Percentiles rank a stretch among this genome's conserved stretches.
These are phyloP conservation scores for Cutaneotrichosporon sp. DNA, from an alignment of 1,284 basidiomycete species.

Conservation along the genomic window DNA sequence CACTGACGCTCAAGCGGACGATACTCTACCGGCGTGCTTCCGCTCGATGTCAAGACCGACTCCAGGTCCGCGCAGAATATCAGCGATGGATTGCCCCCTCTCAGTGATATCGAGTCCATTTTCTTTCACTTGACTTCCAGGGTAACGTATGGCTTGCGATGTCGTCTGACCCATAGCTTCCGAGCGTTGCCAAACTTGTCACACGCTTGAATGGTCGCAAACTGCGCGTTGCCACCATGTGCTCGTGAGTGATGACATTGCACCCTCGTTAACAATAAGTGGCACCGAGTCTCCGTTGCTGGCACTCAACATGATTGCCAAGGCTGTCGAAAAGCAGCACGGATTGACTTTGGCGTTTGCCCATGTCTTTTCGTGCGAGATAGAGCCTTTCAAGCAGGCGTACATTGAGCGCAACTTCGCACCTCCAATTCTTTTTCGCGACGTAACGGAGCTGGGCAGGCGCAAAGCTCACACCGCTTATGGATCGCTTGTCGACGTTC, in stretches of 20 bases:
- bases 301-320: slow-evolving; percentile 74
- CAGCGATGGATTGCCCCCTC: slow-evolving; percentile 59
- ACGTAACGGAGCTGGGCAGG: slow-evolving; percentile 84
- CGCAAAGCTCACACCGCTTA: slow-evolving; percentile 82
- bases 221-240: slow-evolving; percentile 93
- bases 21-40: slow-evolving; percentile 29
- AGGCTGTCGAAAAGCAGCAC: slow-evolving; percentile 66
- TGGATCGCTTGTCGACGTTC: slow-evolving; percentile 75
- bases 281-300: slow-evolving; percentile 92
- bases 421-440: slow-evolving; percentile 77
- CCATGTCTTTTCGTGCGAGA: slow-evolving; percentile 96
- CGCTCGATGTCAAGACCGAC: slow-evolving; percentile 16
- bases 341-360: slow-evolving; percentile 65
- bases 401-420: slow-evolving; percentile 93
- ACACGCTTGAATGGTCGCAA: slow-evolving; percentile 71
- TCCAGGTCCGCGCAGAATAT: slow-evolving; percentile 25
- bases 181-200: slow-evolving; percentile 52
- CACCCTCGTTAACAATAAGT: slow-evolving; percentile 48
- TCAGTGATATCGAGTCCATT: slow-evolving; percentile 73
- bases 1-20: slow-evolving; percentile 14
- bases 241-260: slow-evolving; percentile 48
- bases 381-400: slow-evolving; percentile 96
- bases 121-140: slow-evolving; percentile 65
- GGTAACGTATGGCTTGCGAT: slow-evolving; percentile 15
- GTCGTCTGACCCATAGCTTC: background rate